Evolutionary conservation across 2,329 filamentous ascomycete genomes (phyloP).

Genomic region (Neophaeococcomyces aloes): DNA sequence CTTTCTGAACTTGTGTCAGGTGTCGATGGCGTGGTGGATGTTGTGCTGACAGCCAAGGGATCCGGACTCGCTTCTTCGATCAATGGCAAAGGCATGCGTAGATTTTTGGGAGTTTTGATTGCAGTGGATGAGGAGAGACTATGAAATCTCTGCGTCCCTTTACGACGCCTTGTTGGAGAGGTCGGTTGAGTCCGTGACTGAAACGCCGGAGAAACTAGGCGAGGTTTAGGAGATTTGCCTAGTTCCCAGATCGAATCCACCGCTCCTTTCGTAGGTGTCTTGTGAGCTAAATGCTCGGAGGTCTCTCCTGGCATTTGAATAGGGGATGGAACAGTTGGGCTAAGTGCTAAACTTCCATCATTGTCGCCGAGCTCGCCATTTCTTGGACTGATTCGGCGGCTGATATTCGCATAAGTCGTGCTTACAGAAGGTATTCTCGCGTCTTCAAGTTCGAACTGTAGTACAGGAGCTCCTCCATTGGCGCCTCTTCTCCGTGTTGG

Average conservation of each 20-base stretch:
- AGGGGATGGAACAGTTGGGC: neutral
- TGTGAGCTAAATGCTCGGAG: neutral
- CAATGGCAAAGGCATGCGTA: neutral
- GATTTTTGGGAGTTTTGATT: neutral
- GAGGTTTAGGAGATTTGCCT: neutral
- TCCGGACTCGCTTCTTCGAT: neutral
- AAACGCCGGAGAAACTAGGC: neutral
- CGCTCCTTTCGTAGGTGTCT: neutral
- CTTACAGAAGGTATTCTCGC: neutral
- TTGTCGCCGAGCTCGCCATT: neutral
- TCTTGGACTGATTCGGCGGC: neutral
- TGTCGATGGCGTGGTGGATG: neutral
- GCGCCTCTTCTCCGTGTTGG: neutral
- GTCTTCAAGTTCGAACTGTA: neutral
- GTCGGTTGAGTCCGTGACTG: neutral
- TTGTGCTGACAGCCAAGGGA: neutral
- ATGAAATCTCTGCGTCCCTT: neutral
- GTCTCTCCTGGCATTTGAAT: neutral
- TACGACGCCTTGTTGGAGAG: neutral
- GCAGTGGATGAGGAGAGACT: neutral
- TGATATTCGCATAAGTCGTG: conserved; percentile 1
- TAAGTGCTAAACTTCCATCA: neutral
- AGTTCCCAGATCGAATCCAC: neutral
- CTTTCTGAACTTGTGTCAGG: neutral
- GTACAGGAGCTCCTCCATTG: neutral